Evolutionary conservation across 805 yeast genomes (phyloP), one percentile per base, ranked within the genome.

Genomic region (Yarrowia sp.): DNA sequence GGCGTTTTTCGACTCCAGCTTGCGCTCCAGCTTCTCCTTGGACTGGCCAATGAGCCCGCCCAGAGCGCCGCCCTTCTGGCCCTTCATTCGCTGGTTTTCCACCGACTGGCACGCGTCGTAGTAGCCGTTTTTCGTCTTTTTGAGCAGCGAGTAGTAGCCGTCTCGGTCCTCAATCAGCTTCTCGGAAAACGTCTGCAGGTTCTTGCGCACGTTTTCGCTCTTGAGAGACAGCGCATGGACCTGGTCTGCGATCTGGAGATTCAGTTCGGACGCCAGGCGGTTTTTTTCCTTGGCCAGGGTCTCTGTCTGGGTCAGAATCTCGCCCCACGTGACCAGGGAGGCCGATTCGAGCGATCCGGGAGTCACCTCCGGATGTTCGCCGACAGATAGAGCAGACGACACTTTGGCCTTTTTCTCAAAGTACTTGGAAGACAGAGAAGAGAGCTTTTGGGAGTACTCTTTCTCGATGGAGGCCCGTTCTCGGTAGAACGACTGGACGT

Each of bases 341-440:
- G 97, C 97, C 71, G 90, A 84, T 75, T 95, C 98, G 61, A 94
- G 80, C 0, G 98, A 92, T 0, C 99, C 99, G 0, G 99, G 98
- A 0, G 99, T 95, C 50, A 91, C 85, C 49, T 87, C 84, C 0
- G 99, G 99, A 17, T 85, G 85, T 69, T 91, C 97, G 33, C 99
- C 99, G 2, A 95, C 99, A 52, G 93, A 86, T 36, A 95, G 77
- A 14, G 79, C 76, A 0, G 94, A 85, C 12, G 91, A 81, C 17
- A 82, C 77, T 71, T 86, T 86, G 58, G 96, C 89, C 75, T 93
- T 92, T 76, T 86, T 89, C 69, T 87, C 88, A 72, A 91, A 87
- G 70, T 87, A 90, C 69, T 87, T 91, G 64, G 86, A 79, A 52
- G 91, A 83, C 69, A 95, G 78, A 10, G 83, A 83, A 66, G 84